Evolutionary conservation across 208 protist genomes (phyloP), one percentile per base, ranked within the genome.

Genomic region (Cochliopodium minus): DNA sequence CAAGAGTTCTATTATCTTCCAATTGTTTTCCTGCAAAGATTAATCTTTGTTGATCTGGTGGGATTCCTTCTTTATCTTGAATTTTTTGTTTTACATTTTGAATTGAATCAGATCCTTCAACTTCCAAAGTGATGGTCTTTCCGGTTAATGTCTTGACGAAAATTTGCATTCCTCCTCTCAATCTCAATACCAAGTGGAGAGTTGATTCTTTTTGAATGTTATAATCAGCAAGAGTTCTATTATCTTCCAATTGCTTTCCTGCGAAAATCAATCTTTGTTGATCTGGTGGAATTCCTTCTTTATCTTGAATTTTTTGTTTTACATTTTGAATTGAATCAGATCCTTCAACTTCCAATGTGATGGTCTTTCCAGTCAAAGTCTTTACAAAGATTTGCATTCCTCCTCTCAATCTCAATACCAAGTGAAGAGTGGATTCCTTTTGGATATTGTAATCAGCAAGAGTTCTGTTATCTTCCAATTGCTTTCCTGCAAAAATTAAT

Each of bases 181-280:
- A 76, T 61, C 85, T 67, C 11, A 91, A 63, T 1, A 91, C 85
- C 15, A 91, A 64, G 60, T 92, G 85, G 15, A 91, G 70, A 33
- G 83, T 91, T 22, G 81, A 83, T 57, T 92, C 85, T 71, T 91
- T 89, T 67, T 88, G 78, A 66, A 91, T 83, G 65, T 83, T 81
- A 77, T 88, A 88, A 62, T 90, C 84, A 15, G 64, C 51, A 3
- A 91, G 66, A 36, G 81, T 85, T 39, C 81, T 71, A 57, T 70
- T 77, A 52, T 91, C 81, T 66, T 91, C 82, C 40, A 91, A 67
- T 65, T 88, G 83, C 71, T 88, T 87, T 60, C 81, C 81, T 39
- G 77, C 75, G 55, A 86, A 88, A 55, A 87, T 86, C 2, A 91
- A 65, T 43, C 77, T 67, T 70, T 63, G 69, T 45, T 72, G 30